These are phyloP conservation scores for Picochlorum sp. DNA, from an alignment of 139 green algal species.

Conservation along the genomic window DNA sequence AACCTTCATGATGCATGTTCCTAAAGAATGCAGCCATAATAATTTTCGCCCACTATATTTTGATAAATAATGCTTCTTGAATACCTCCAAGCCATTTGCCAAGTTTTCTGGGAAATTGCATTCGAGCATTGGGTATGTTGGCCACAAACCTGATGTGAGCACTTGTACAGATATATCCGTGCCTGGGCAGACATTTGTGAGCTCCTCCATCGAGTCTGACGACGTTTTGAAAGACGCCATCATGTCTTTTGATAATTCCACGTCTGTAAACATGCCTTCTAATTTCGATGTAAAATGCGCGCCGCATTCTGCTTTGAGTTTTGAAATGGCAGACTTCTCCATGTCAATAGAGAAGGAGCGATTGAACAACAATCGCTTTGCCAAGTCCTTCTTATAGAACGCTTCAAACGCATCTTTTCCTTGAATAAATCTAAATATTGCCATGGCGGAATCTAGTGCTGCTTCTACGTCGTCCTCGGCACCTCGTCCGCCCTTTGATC, in stretches of 20 bases:
- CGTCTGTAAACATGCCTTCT: slow-evolving; percentile 96
- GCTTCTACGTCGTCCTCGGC: slow-evolving; percentile 82
- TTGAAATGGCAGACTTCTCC: slow-evolving; percentile 90
- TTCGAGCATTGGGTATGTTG: slow-evolving; percentile 77
- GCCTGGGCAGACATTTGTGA: slow-evolving; percentile 31
- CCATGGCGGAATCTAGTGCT: slow-evolving; percentile 75
- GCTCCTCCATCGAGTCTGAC: neutral
- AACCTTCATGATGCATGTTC: slow-evolving; percentile 71
- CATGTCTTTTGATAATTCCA: slow-evolving; percentile 72
- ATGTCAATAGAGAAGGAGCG: slow-evolving; percentile 77
- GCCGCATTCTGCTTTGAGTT: slow-evolving; percentile 96
- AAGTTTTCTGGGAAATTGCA: slow-evolving; percentile 76
- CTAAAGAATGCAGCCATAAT: slow-evolving; percentile 84
- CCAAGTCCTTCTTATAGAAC: slow-evolving; percentile 99
- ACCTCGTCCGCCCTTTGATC: slow-evolving; percentile 8
- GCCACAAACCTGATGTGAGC: slow-evolving; percentile 93
- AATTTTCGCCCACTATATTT: slow-evolving; percentile 89
- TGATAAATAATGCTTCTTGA: slow-evolving; percentile 86
- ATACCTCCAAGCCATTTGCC: slow-evolving; percentile 49
- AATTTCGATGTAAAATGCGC: slow-evolving; percentile 95
- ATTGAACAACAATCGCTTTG: slow-evolving; percentile 89
- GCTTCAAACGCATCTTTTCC: slow-evolving; percentile 99
- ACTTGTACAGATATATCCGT: slow-evolving; percentile 84
- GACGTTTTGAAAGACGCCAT: slow-evolving; percentile 56
- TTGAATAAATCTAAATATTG: slow-evolving; percentile 88